phyloP scores from a whole-genome alignment of 129 eudicot genomes.

The Daucus carota region DH1_v3.0 NC_030387.2:11428501-11429000 shows the following conservation, averaged over 20 bases:
- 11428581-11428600: neutral
- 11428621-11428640: neutral
- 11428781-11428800: slow-evolving; percentile 63
- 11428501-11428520: neutral
- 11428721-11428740: slow-evolving; percentile 45
- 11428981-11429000: slow-evolving; percentile 94
- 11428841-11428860: neutral
- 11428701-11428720: slow-evolving; percentile 53
- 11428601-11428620: neutral
- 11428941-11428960: neutral
- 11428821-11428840: slow-evolving; percentile 24
- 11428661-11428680: neutral
- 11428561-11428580: neutral
- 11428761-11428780: slow-evolving; percentile 70
- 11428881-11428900: neutral
- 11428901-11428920: neutral
- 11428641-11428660: neutral
- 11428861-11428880: neutral
- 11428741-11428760: slow-evolving; percentile 40
- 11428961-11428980: slow-evolving; percentile 59
- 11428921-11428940: neutral
- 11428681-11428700: slow-evolving; percentile 69
- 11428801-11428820: slow-evolving; percentile 93
- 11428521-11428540: neutral
- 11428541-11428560: neutral